Percentiles rank a stretch among this genome's conserved stretches.
These are phyloP conservation scores for Cercospora zeina DNA, from an alignment of 2,329 filamentous ascomycete species.

Conservation along the genomic window DNA sequence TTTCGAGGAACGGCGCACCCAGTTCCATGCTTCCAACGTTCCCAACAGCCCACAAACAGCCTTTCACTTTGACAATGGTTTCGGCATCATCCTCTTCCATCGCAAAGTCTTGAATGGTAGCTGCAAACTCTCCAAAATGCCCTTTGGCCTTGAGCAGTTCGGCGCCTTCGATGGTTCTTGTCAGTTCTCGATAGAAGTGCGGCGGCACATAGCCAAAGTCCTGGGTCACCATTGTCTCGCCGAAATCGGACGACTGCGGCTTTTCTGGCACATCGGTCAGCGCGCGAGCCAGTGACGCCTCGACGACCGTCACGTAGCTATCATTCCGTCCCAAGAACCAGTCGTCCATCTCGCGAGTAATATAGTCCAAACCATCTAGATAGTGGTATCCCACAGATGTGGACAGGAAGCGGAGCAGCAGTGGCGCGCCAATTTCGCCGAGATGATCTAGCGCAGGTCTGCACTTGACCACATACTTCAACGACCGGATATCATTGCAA, in stretches of 20 bases:
- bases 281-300: constrained; percentile 88
- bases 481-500: constrained; percentile 84
- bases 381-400: constrained; percentile 98
- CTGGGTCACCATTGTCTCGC: constrained; percentile 50
- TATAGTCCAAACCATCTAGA: constrained; percentile 93
- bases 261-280: constrained; percentile 65
- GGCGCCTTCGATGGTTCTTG: constrained; percentile 88
- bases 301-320: constrained; percentile 89
- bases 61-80: constrained; percentile 88
- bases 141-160: constrained; percentile 86
- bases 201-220: constrained; percentile 72
- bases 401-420: constrained; percentile 87
- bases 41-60: constrained; percentile 94
- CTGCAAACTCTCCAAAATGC: constrained; percentile 90
- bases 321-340: constrained; percentile 98
- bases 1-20: constrained; percentile 89
- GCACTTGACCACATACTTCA: constrained; percentile 97
- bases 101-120: constrained; percentile 82
- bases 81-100: constrained; percentile 84
- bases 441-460: constrained; percentile 91
- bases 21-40: constrained; percentile 99
- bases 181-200: constrained; percentile 95
- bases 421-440: constrained; percentile 91
- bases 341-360: constrained; percentile 99
- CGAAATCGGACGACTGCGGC: constrained; percentile 43